Base-by-base conservation (phyloP, 2,329 filamentous ascomycete species). In the Cordyceps sp. region DNA sequence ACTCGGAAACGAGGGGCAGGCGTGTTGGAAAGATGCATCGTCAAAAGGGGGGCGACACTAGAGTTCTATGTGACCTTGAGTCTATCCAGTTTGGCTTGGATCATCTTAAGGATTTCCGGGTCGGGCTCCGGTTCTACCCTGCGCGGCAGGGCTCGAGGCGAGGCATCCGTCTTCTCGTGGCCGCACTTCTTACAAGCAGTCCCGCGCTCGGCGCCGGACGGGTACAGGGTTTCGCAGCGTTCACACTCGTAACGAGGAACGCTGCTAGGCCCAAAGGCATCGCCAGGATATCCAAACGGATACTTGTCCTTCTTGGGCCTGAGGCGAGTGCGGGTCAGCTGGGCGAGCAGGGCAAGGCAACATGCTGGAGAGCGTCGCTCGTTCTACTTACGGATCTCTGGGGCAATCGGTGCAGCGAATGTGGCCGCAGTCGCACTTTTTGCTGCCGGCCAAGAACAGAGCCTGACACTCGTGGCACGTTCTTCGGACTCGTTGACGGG, bases 381-480 rank as follows among this genome's bases (percentile, higher is more conserved):
- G 13, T 9, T 7, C 4, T n/a, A 73, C 78, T 52, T 69, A 84
- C 66, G 83, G 83, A 45, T 84, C 75, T 43, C 83, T 66, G 19
- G 81, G 82, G 51, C 84, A 92, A 47, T 78, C 78, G 25, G 73
- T 81, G 59, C 84, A 93, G 33, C 82, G 74, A 32, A 65, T 52
- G 52, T 93, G 85, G 19, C 63, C 58, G 53, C 85, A 93, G 25
- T 61, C 62, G 50, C 85, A 93, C 1, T 48, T 69, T 57, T 76
- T 82, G 37, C 54, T 60, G 21, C 65, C 61, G 6, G 61, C 46
- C 2, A 55, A 52, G 47, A 85, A 90, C 1, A 76, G 47, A 3
- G 61, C 67, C 29, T 69, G 50, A 50, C 85, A 93, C 44, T 71
- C 63, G 53, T 92, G 84, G 51, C 85, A 93, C 31, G 61, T 74